phyloP scores from a whole-genome alignment of 331 rosid species.

The Arachis monticola region DNA sequence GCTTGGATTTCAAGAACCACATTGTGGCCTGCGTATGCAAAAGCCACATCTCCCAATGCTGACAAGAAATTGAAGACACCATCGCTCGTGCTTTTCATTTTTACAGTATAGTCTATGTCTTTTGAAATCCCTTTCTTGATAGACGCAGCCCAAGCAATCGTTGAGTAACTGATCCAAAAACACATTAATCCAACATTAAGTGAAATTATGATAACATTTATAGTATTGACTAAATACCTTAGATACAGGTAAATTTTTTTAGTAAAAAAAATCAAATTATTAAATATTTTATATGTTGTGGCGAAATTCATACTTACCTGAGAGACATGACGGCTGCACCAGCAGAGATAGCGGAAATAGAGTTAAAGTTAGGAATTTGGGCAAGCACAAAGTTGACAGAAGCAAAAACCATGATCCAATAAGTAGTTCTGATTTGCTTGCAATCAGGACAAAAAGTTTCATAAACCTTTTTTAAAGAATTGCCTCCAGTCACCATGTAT shows the following conservation, averaged over 20 bases:
- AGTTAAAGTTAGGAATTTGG: constrained; percentile 75
- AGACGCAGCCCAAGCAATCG: constrained; percentile 71
- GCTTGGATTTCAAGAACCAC: constrained; percentile 55
- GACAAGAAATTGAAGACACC: constrained; percentile 29
- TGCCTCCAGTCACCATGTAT: constrained; percentile 45
- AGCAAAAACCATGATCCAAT: constrained; percentile 64
- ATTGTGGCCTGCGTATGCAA: constrained; percentile 54
- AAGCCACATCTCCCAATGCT: constrained; percentile 50
- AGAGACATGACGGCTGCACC: constrained; percentile 73
- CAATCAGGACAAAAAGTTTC: constrained; percentile 55
- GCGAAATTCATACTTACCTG: constrained; percentile 30
- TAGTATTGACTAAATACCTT: no score
- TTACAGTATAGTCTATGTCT: constrained; percentile 44
- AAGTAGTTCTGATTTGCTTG: constrained; percentile 49
- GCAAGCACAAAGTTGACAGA: constrained; percentile 60
- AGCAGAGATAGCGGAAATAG: constrained; percentile 59
- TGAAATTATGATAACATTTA: not conserved
- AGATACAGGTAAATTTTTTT: no score
- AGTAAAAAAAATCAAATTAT: no score
- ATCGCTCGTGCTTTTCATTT: not conserved
- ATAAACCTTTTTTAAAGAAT: constrained; percentile 43
- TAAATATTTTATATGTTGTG: no score
- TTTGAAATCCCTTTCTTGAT: constrained; percentile 53
- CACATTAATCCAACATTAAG: not conserved
- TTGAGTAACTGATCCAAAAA: constrained; percentile 62